A percentile compares a stretch with the other conserved stretches of the same genome.
Evolutionary conservation across 352 stramenopile species (phyloP).

Genomic region (Phytophthora fragariaefolia): DNA sequence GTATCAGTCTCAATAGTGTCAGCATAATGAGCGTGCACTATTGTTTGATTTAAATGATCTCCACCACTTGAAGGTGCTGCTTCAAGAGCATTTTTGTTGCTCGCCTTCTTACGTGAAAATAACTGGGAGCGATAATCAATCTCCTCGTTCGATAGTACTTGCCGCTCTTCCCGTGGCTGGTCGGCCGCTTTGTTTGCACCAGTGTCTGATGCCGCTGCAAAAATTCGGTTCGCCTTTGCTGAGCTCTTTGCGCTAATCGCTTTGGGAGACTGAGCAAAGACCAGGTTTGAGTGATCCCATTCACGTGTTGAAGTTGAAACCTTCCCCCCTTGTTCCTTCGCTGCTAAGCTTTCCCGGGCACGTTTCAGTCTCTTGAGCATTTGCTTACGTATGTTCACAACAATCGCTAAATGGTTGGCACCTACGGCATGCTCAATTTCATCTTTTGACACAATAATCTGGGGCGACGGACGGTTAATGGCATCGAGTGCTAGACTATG

Average conservation of each 20-base stretch:
- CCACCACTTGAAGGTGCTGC: slow-evolving; percentile 7
- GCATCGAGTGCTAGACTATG: slow-evolving; percentile 28
- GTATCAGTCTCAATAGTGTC: slow-evolving; percentile 10
- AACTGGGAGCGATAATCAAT: slow-evolving; percentile 65
- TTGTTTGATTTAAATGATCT: slow-evolving; percentile 5
- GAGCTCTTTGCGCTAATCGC: slow-evolving; percentile 16
- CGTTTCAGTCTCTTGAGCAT: slow-evolving; percentile 70
- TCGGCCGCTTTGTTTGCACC: slow-evolving; percentile 1
- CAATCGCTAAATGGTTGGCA: slow-evolving; percentile 57
- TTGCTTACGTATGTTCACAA: slow-evolving; percentile 75
- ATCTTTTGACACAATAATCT: slow-evolving; percentile 78
- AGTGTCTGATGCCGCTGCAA: slow-evolving; percentile 17
- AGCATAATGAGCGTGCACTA: slow-evolving; percentile 5
- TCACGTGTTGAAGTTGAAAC: slow-evolving; percentile 8
- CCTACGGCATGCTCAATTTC: slow-evolving; percentile 77
- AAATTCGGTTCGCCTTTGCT: slow-evolving; percentile 42
- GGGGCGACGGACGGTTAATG: slow-evolving; percentile 32
- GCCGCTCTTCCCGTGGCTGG: slow-evolving; percentile 14
- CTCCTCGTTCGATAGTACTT: slow-evolving; percentile 70
- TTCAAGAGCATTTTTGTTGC: slow-evolving; percentile 44
- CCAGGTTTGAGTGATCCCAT: slow-evolving; percentile 18
- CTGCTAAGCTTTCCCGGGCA: slow-evolving; percentile 39
- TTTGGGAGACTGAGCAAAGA: slow-evolving; percentile 22
- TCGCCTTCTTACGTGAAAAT: slow-evolving; percentile 73
- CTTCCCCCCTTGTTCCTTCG: neutral